These are phyloP conservation scores for Nicotiana noctiflora DNA, from an alignment of 257 asterid genomes.

Conservation along the genomic window DNA sequence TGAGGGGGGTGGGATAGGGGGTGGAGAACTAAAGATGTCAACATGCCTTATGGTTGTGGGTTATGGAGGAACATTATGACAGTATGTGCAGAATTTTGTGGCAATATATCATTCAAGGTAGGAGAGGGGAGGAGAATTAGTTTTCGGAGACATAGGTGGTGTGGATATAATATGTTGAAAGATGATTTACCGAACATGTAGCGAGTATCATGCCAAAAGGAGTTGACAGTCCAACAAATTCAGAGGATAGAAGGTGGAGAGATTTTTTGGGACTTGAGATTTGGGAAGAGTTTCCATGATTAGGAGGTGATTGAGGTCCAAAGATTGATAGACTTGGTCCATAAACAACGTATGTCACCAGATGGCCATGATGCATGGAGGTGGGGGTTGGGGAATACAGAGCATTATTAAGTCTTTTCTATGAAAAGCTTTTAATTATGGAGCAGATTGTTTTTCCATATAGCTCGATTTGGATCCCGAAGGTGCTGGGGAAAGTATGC, in stretches of 20 bases:
- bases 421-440: not conserved
- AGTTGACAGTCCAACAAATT: not conserved
- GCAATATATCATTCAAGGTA: no score
- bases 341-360: not conserved
- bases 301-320: not conserved
- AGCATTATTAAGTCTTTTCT: not conserved
- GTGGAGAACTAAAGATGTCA: no score
- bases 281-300: not conserved
- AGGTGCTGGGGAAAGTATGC: not conserved
- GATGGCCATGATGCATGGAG: not conserved
- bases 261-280: not conserved
- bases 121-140: no score
- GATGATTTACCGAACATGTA: no score
- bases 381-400: not conserved
- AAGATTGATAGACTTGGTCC: not conserved
- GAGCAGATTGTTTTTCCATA: not conserved
- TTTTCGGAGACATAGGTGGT: no score
- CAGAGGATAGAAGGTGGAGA: not conserved
- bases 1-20: no score
- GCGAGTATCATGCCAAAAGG: not conserved
- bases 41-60: no score
- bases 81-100: no score
- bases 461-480: not conserved
- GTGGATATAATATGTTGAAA: no score
- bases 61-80: no score